Evolutionary conservation across 2,329 filamentous ascomycete genomes (phyloP), one percentile per base, ranked within the genome.

Genomic region (Hypoxylon sp.): DNA sequence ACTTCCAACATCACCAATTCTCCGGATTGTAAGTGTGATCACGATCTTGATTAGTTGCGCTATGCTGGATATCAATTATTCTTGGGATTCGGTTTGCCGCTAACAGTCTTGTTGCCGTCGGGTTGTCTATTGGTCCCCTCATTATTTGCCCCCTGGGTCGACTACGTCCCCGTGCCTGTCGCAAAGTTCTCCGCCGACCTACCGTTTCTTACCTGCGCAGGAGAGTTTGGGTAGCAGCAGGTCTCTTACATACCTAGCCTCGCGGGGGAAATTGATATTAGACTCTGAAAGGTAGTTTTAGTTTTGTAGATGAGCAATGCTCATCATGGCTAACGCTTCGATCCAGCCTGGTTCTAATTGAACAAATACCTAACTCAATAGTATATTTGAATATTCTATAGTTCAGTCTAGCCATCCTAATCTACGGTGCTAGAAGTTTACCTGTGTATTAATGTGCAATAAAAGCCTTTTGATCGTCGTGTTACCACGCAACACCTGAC

Each of bases 21-120:
- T 46, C 37, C 39, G 58, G 62, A 29, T 60, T 68, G 52, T 35
- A 54, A 70, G 58, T 62, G 68, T 70, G 68, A 70, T 63, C 58
- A 21, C 47, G 27, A 42, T 57, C 61, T 65, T 68, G 58, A 70
- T 70, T 68, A 70, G 68, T 56, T 56, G 32, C 35, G 17, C 19
- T 21, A 35, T n/a, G 31, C 32, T 37, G 19, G 31, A 17, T 55
- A 44, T 39, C 5, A 17, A 44, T 37, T 37, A 53, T 46, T 50
- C 35, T 48, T 21, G 6, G 48, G 31, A 44, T 63, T 13, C 50
- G 5, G 44, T 52, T 60, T 64, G 48, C 37, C 13, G 55, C 55
- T 51, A 60, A 60, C 59, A 13, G 17, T 56, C 50, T 52, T 50
- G 52, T 51, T 48, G n/a, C 15, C 58, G 48, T 37, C 8, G 3